Conservation (phyloP, 1,284 basidiomycete species). For the Cutaneotrichosporon arboriforme region DNA sequence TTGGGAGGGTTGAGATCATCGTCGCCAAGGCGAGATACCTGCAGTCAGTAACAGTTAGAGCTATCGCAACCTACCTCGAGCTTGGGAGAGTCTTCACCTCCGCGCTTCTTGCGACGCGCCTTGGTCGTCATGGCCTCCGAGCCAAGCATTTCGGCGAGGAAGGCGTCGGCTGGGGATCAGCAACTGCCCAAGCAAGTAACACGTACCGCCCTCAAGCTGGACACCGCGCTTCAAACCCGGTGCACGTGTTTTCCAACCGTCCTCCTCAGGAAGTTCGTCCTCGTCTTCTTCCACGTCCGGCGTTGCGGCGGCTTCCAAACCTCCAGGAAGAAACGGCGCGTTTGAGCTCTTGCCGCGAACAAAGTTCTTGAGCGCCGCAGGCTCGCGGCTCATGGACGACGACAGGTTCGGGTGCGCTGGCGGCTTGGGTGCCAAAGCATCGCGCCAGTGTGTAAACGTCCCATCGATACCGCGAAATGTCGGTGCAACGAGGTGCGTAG, state of each 20-base stretch:
- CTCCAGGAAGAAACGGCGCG: constrained; percentile 87
- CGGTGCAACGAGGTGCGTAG: constrained; percentile 72
- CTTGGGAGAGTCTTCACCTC: constrained; percentile 31
- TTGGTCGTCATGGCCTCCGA: constrained; percentile 34
- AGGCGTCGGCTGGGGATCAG: constrained; percentile 37
- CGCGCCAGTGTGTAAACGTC: constrained; percentile 70
- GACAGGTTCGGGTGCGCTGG: constrained; percentile 62
- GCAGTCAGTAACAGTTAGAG: not conserved
- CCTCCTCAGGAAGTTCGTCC: constrained; percentile 37
- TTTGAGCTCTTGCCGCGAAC: constrained; percentile 88
- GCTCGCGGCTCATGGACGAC: constrained; percentile 75
- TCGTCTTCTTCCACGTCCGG: constrained; percentile 35
- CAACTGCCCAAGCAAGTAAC: not conserved
- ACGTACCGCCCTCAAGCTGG: constrained; percentile 41
- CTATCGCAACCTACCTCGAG: constrained; percentile 19
- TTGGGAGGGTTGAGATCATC: constrained; percentile 22
- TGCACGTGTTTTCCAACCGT: constrained; percentile 44
- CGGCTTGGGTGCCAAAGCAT: constrained; percentile 53
- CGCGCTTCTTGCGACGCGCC: constrained; percentile 34
- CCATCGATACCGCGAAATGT: constrained; percentile 72
- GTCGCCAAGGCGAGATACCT: constrained; percentile 32
- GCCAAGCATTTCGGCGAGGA: constrained; percentile 43
- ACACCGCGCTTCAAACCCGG: constrained; percentile 40
- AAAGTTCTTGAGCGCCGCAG: constrained; percentile 70
- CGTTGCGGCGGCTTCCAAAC: constrained; percentile 51